Evolutionary conservation across 1,139 yeast species (phyloP), one percentile per base, ranked within the genome.

Genomic region (Yamadazyma sp.): DNA sequence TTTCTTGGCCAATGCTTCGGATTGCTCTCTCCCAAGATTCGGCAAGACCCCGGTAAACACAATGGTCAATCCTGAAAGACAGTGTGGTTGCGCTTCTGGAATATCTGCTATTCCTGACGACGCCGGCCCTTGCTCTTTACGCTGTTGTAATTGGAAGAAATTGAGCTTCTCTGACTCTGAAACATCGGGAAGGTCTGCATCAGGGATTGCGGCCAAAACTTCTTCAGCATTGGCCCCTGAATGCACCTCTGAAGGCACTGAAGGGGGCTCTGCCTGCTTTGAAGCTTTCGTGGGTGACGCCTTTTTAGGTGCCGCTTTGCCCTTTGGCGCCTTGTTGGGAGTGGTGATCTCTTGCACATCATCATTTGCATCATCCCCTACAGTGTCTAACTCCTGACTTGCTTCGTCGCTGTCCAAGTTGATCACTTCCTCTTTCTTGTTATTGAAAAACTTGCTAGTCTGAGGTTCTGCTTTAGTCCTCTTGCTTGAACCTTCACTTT

Each of bases 11-110:
- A 87, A 58, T 24, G 75, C 74, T 53, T 85, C 94, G 17, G 92
- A 84, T 22, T 79, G 81, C 1, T 78, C 83, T 47, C 99, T 76
- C 45, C 87, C 87, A 30, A 92, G 62, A 20, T 78, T 78, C 1
- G 97, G 96, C 44, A 92, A 61, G 4, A 81, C 79, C 25, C 99
- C 99, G 0, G 98, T 92, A 56, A 94, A 92, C 0, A 94, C 98
- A 49, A 92, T 85, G 0, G 95, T 88, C 35, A 92, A 64, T 0
- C 98, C 98, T 1, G 83, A 72, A 30, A 91, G 64, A 62, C 98
- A 91, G 56, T 88, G 81, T 2, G 89, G 86, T 16, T 81, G 75
- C 0, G 96, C 96, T 47, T 75, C 81, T 0, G 96, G 95, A 15
- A 84, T 64, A 11, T 73, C 78, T 2, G 61, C 55, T 9, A 47